Base-by-base conservation (phyloP, 768 basidiomycete species). In the Collybia sordida region DNA sequence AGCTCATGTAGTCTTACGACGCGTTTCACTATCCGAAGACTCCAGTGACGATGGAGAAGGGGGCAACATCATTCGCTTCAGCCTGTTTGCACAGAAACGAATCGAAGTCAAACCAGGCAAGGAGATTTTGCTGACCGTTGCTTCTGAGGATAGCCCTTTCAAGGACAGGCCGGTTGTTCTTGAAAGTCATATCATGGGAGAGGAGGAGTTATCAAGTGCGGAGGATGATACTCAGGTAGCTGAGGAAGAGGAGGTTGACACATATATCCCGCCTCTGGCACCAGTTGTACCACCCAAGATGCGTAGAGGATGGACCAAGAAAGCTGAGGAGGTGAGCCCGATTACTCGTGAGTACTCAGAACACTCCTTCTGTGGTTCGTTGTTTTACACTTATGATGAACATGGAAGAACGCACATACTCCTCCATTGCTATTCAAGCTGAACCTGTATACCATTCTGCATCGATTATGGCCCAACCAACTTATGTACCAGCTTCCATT, bases 81-180 rank as follows among this genome's bases (percentile, higher is more conserved):
- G 75, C 60, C 69, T 88, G 11, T 83, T 85, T 61, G 83, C 86
- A 3, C 76, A 78, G 58, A 88, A 88, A 70, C 70, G 81, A 52
- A 82, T 88, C 62, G 82, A 82, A 60, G 78, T 86, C 58, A 85
- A 79, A 60, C 81, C 85, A 11, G 86, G 86, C 50, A 85, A 85
- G 65, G 83, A 85, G 67, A 79, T 88, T 45, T 72, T 86, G 41
- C 73, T 88, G 47, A 75, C 83, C 5, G 70, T 88, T 27, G 75
- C 73, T 35, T 71, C 75, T 22, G 75, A 70, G 23, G 76, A 83
- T 55, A 79, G 79, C 35, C 60, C 67, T 11, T 78, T 80, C 65
- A 75, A 79, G 50, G 83, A 85, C 50, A 74, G 72, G 51, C 68
- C 83, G 1, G 73, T 87, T 57, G 62, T 85, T 35, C 73, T 88